Evolutionary conservation across 139 green algal genomes (phyloP).

Genomic region (Zygnema circumcarinatum): DNA sequence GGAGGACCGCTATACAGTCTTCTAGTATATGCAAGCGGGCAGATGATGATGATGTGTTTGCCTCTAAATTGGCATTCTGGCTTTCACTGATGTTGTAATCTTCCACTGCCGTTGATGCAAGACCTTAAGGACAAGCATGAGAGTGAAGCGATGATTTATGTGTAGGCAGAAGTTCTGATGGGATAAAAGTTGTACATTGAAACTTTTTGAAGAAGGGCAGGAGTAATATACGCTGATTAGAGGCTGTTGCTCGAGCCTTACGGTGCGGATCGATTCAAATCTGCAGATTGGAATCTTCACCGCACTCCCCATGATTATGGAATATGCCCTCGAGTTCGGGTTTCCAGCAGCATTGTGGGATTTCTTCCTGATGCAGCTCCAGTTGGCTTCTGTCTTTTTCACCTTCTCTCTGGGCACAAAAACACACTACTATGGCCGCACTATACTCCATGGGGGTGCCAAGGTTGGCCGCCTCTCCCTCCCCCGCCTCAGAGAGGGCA

Average conservation of each 20-base stretch:
- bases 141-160: too few species aligned
- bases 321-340: conserved; percentile 60
- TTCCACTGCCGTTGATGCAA: too few species aligned
- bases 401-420: conserved; percentile 64
- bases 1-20: conserved; percentile 6
- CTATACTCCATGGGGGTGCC: conserved; percentile 61
- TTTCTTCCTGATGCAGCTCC: conserved; percentile 59
- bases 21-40: neutral
- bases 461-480: conserved; percentile 46
- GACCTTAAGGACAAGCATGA: too few species aligned
- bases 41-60: too few species aligned
- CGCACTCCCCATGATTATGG: conserved; percentile 59
- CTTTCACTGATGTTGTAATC: too few species aligned
- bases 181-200: too few species aligned
- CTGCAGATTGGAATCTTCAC: conserved; percentile 63
- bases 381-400: conserved; percentile 61
- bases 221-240: too few species aligned
- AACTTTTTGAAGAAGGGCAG: too few species aligned
- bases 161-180: too few species aligned
- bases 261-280: too few species aligned
- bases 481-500: neutral
- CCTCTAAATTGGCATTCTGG: too few species aligned
- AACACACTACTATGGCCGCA: conserved; percentile 74
- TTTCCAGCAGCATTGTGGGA: conserved; percentile 36
- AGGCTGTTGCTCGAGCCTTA: too few species aligned